A percentile compares a stretch with the other conserved stretches of the same genome.
Evolutionary conservation across 1,284 basidiomycete species (phyloP).

Genomic region (Uromyces viciae-fabae): DNA sequence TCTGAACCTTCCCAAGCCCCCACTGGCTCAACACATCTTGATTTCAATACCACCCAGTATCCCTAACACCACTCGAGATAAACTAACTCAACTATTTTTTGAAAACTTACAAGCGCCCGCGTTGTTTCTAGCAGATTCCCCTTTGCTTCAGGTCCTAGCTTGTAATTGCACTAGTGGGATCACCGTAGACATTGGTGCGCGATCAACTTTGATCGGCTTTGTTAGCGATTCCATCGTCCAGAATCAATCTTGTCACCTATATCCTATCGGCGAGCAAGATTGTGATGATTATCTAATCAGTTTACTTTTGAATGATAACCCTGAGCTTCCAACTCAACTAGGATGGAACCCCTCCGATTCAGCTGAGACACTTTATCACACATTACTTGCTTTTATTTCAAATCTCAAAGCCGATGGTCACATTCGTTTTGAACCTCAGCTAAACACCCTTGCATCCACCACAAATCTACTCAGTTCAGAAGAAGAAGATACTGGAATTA

Average conservation of each 20-base stretch:
- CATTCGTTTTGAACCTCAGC: conserved; percentile 39
- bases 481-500: conserved; percentile 27
- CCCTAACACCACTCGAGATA: conserved; percentile 12
- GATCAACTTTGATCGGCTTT: conserved; percentile 29
- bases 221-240: conserved; percentile 32
- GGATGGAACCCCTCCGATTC: neutral
- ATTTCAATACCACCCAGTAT: conserved; percentile 35
- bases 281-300: conserved; percentile 43
- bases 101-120: conserved; percentile 39
- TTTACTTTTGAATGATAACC: conserved; percentile 31
- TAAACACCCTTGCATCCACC: conserved; percentile 6
- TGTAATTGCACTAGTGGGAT: conserved; percentile 24
- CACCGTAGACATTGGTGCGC: conserved; percentile 28
- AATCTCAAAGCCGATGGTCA: conserved; percentile 42
- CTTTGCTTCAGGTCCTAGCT: conserved; percentile 26
- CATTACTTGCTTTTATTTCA: conserved; percentile 16
- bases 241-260: conserved; percentile 21
- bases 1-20: conserved; percentile 25
- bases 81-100: conserved; percentile 35
- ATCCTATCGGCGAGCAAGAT: conserved; percentile 38
- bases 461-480: neutral
- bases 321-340: conserved; percentile 38
- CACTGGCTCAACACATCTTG: conserved; percentile 39
- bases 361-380: conserved; percentile 24
- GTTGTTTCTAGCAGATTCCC: conserved; percentile 17